Base-by-base conservation (phyloP, 495 filamentous ascomycete genomes). In the Peziza echinospora region DNA sequence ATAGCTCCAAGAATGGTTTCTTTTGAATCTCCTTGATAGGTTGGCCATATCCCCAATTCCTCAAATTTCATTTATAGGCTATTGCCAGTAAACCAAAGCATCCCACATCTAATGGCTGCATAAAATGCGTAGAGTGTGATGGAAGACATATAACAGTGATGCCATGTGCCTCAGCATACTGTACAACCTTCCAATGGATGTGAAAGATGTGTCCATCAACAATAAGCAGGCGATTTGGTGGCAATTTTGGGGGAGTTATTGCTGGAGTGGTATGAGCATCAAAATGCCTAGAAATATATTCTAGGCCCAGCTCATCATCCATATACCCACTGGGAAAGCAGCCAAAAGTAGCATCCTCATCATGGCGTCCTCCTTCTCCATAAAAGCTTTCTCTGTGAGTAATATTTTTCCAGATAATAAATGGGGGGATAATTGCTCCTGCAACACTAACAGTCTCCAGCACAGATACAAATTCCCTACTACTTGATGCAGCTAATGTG, bases 31-130 rank as follows among this genome's bases (percentile, higher is more conserved):
- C 30, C 30, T 13, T 13, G 19, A 37, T 11, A 37, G 30, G 30
- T 11, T 37, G 13, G n/a, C 22, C 22, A 10, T 21, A 3, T 43
- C 11, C 16, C 41, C 41, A 43, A 4, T 13, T 3, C n/a, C 21
- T 23, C n/a, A 43, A 11, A 22, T 19, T 23, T 21, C 3, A 21
- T 21, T 23, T 48, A 46, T 60, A 58, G 4, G 26, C 30, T 2
- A 47, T 22, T 21, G 58, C 54, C 7, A 58, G 28, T 0, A 47
- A 41, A 3, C 45, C 25, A 49, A 61, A 57, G 44, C 45, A 45
- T 13, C 54, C 47, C n/a, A 63, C 48, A 53, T 60, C 58, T 21
- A 62, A 51, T 9, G 57, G 59, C 42, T 64, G 52, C 21, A 58
- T 47, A 3, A 53, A 44, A 44, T 63, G 41, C 11, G 58, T 59